Evolutionary conservation across 2,329 filamentous ascomycete genomes (phyloP), one percentile per base, ranked within the genome.

Genomic region (Coleophoma cylindrospora): DNA sequence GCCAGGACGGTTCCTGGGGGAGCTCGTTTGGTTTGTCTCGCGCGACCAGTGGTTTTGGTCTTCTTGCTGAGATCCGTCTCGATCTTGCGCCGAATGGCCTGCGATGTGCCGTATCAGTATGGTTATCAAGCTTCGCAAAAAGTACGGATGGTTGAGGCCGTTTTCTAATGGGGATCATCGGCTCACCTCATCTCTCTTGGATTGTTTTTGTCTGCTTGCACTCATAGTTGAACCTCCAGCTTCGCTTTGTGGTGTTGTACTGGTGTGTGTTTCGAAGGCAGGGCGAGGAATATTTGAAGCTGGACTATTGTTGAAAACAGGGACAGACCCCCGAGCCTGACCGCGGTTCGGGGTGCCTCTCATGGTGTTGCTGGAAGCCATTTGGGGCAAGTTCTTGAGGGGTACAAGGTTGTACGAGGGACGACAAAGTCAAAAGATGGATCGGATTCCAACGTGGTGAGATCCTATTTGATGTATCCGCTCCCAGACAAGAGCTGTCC

Each of bases 1-100:
- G 94, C 90, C 54, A 99, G 86, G 53, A 99, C 94, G 50, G 92
- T 96, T 60, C 94, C 94, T 2, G 94, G 94, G 53, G 94, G 92
- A 50, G 92, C 92, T 75, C 96, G 97, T 68, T 91, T 87, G 54
- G 86, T 88, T 65, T 89, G 88, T 60, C 91, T 84, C 59, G 91
- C 86, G 62, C 91, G 86, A 61, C 82, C 79, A 57, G 84, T 83
- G 54, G 84, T 80, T 65, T 90, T 83, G 74, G 91, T 95, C 83
- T 97, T 97, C 77, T 97, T 97, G 80, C 83, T 95, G 74, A 99
- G 86, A 68, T 99, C 94, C 66, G 82, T 92, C 76, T 99, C 94
- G 77, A 99, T 87, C 76, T 96, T 97, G 65, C 84, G 85, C 64
- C 94, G 90, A 67, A 99, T 97, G 47, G 94, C 94, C 94, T 97